These are phyloP conservation scores for Sphagnum fallax DNA, from an alignment of 228 moss, liverwort and hornwort genomes.

Conservation along the genomic window DNA sequence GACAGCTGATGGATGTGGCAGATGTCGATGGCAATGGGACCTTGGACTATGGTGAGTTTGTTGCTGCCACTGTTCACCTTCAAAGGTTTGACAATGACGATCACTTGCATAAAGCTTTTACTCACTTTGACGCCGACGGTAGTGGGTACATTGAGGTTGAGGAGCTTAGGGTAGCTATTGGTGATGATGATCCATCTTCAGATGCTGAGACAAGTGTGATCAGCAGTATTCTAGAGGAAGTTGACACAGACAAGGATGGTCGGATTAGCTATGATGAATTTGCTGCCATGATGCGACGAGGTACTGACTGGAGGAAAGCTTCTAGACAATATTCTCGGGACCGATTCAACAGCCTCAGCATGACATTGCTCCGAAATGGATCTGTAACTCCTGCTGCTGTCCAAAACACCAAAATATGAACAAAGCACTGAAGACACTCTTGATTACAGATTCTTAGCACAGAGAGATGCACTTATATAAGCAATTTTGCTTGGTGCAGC, in stretches of 20 bases:
- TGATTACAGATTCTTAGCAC: too few relatives aligned
- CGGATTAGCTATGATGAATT: slow-evolving; percentile 61
- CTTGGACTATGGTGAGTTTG: slow-evolving; percentile 68
- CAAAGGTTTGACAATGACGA: slow-evolving; percentile 70
- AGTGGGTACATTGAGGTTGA: slow-evolving; percentile 62
- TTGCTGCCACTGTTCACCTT: slow-evolving; percentile 67
- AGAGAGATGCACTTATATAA: too few relatives aligned
- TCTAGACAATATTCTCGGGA: slow-evolving; percentile 57
- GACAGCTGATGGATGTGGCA: slow-evolving; percentile 63
- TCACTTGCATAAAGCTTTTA: slow-evolving; percentile 57
- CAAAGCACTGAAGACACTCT: too few relatives aligned
- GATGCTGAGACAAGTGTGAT: slow-evolving; percentile 26
- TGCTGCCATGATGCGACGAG: slow-evolving; percentile 52
- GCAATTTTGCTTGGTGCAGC: too few relatives aligned
- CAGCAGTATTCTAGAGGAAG: slow-evolving; percentile 42
- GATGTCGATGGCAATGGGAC: slow-evolving; percentile 42
- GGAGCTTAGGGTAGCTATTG: slow-evolving; percentile 56
- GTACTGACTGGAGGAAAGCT: slow-evolving; percentile 68
- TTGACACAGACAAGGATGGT: slow-evolving; percentile 52
- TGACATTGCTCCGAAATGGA: slow-evolving; percentile 48
- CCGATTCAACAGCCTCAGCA: slow-evolving; percentile 58
- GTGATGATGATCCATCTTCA: slow-evolving; percentile 6
- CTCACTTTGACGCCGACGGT: slow-evolving; percentile 47
- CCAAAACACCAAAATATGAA: too few relatives aligned
- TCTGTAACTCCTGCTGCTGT: slow-evolving; percentile 36